A percentile compares a stretch with the other conserved stretches of the same genome.
These are phyloP conservation scores for Ogataea glucozyma DNA, from an alignment of 805 yeast genomes.

Conservation along the genomic window DNA sequence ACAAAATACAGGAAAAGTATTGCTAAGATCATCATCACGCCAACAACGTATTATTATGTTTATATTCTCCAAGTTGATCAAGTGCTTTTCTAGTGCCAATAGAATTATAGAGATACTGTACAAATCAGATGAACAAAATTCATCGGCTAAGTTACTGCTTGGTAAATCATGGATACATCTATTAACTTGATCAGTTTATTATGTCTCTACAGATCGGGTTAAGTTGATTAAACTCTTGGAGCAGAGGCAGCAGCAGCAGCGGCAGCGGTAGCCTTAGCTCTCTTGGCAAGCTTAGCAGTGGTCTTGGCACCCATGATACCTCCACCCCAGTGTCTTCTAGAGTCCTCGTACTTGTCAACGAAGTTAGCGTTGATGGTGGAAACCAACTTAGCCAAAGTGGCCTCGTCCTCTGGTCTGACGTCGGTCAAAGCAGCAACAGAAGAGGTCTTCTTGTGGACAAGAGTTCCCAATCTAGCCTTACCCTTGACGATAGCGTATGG, in stretches of 20 bases:
- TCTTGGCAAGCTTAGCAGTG: conserved; percentile 76
- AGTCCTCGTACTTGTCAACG: conserved; percentile 86
- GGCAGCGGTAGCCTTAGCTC: conserved; percentile 51
- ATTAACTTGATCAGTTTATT: conserved; percentile 1
- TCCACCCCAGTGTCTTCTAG: conserved; percentile 99
- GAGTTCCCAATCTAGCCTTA: conserved; percentile 94
- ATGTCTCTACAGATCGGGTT: conserved; percentile 3
- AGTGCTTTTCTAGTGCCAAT: conserved; percentile 2
- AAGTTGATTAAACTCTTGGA: conserved; percentile 11
- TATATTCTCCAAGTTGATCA: conserved; percentile 3
- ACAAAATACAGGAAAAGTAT: conserved; percentile 3
- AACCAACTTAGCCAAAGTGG: conserved; percentile 86
- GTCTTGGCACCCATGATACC: conserved; percentile 95
- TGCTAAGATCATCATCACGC: conserved; percentile 5
- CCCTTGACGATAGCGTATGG: conserved; percentile 97
- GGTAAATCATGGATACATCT: conserved; percentile 3
- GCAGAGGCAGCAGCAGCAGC: conserved; percentile 28
- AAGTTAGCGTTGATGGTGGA: conserved; percentile 91
- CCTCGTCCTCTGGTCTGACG: conserved; percentile 88
- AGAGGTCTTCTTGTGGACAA: conserved; percentile 94
- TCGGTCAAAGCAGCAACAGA: conserved; percentile 95
- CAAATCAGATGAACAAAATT: too few species aligned
- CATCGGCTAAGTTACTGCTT: too few species aligned
- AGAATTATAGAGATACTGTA: conserved; percentile 5
- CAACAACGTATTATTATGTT: conserved; percentile 7